Base-by-base conservation (phyloP, 176 grass and related monocot species). In the Phoenix roebelenii region DNA sequence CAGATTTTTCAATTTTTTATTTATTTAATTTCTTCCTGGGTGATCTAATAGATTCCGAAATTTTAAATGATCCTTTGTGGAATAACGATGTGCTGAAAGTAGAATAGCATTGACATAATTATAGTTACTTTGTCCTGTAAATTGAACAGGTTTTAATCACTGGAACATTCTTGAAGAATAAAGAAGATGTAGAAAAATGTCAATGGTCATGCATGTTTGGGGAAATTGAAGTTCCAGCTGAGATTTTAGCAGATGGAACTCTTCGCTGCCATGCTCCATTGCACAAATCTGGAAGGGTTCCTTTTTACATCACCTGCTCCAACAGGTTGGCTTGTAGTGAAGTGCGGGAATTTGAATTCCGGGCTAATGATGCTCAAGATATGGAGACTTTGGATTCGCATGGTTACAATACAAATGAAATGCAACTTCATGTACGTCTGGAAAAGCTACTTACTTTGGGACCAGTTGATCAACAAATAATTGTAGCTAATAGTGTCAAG, bases 141-240 rank as follows among this genome's bases (percentile, higher is more conserved):
- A 72, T 52, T 65, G 49, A 66, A 30, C 76, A 97, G 93, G 87
- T 97, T 76, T 50, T 85, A 69, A 78, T 98, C 67, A 93, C 60
- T 32, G 94, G 94, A 25, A 98, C 94, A 74, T 98, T 98, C 77
- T 81, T 93, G 79, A 82, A 74, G 74, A 89, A 76, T 55, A 91
- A 88, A 71, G 92, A 97, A 59, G 67, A 93, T 59, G 66, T 86
- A 16, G 88, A 89, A 75, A 99, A 86, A 59, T 86, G 63, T 51
- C 80, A 64, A 30, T 99, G 94, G 94, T 99, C 94, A 67, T 99
- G 94, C 76, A 98, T 98, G 94, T 98, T 98, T 29, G 94, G 94
- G 44, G 88, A 98, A 68, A 59, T 73, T 63, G 94, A 98, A 89
- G 94, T 93, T 24, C 68, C 94, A 48, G 79, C 76, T 51, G 68